phyloP scores from a whole-genome alignment of 192 early-diverging fungal species.

The Coemansia sp. region DNA sequence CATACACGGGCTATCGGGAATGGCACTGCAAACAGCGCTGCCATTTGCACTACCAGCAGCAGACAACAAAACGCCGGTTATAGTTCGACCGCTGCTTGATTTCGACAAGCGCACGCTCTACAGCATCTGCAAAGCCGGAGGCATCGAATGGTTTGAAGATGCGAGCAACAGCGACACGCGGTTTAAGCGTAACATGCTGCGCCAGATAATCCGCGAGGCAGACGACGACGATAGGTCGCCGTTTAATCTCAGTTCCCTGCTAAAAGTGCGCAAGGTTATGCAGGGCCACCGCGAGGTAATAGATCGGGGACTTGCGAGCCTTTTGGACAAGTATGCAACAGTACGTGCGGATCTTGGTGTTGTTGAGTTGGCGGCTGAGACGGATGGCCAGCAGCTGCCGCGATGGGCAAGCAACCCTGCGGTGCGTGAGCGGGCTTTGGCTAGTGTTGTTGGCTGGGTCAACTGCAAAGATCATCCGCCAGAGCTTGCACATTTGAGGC shows the following conservation, averaged over 20 bases:
- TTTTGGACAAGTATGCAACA: slow-evolving; percentile 12
- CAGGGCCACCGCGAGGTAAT: slow-evolving; percentile 39
- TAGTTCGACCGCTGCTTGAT: slow-evolving; percentile 43
- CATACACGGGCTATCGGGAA: slow-evolving; percentile 38
- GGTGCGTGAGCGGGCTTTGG: slow-evolving; percentile 41
- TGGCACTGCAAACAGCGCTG: slow-evolving; percentile 19
- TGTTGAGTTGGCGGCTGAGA: slow-evolving; percentile 13
- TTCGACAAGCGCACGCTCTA: slow-evolving; percentile 31
- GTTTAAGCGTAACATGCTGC: slow-evolving; percentile 38
- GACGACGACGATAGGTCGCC: slow-evolving; percentile 13
- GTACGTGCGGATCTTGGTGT: slow-evolving; percentile 16
- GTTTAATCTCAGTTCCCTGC: slow-evolving; percentile 14
- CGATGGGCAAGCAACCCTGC: slow-evolving; percentile 26
- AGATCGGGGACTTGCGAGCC: slow-evolving; percentile 6
- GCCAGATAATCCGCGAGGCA: slow-evolving; percentile 22
- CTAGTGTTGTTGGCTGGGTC: slow-evolving; percentile 27
- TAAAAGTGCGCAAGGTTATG: slow-evolving; percentile 31
- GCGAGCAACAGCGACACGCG: slow-evolving; percentile 37
- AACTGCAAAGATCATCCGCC: slow-evolving; percentile 31
- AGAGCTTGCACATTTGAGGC: slow-evolving; percentile 35
- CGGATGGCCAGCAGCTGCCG: slow-evolving; percentile 3
- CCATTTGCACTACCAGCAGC: slow-evolving; percentile 3
- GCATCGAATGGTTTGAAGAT: slow-evolving; percentile 47
- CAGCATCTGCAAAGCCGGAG: slow-evolving; percentile 14
- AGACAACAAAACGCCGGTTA: neutral